These are phyloP conservation scores for Neofusicoccum laricinum DNA, from an alignment of 2,329 filamentous ascomycete species.

Conservation along the genomic window DNA sequence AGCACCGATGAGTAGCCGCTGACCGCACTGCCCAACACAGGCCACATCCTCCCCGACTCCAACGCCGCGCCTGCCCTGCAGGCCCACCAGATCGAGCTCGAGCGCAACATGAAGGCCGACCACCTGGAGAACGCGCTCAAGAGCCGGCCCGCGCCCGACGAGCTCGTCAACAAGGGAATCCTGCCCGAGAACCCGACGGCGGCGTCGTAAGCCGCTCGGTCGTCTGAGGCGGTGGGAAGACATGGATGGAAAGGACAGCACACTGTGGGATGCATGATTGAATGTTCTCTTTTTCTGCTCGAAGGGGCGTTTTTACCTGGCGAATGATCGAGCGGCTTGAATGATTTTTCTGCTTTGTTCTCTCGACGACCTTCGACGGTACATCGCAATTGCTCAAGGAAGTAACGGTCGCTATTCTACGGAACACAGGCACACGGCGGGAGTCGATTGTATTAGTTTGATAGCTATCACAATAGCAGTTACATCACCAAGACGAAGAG, in stretches of 20 bases:
- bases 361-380: background rate
- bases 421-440: background rate
- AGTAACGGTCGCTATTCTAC: slow-evolving; percentile 7
- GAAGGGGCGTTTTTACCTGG: background rate
- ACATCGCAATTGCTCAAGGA: background rate
- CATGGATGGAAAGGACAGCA: background rate
- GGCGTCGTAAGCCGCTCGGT: background rate
- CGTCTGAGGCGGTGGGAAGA: background rate
- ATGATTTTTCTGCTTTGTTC: background rate
- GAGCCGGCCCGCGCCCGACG: slow-evolving; percentile 71
- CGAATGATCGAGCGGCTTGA: background rate
- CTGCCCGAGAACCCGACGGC: slow-evolving; percentile 47
- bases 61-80: slow-evolving; percentile 75
- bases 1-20: background rate
- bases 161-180: slow-evolving; percentile 76
- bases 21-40: slow-evolving; percentile 42
- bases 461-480: slow-evolving; percentile 6
- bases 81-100: slow-evolving; percentile 78
- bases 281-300: slow-evolving; percentile 1
- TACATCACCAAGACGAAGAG: background rate
- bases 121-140: slow-evolving; percentile 83
- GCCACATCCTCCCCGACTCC: slow-evolving; percentile 81
- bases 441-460: slow-evolving; percentile 10
- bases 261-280: background rate
- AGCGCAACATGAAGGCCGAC: slow-evolving; percentile 84